Evolutionary conservation across 106 monocot genomes (phyloP), one percentile per base, ranked within the genome.

Genomic region (Acorus calamus): DNA sequence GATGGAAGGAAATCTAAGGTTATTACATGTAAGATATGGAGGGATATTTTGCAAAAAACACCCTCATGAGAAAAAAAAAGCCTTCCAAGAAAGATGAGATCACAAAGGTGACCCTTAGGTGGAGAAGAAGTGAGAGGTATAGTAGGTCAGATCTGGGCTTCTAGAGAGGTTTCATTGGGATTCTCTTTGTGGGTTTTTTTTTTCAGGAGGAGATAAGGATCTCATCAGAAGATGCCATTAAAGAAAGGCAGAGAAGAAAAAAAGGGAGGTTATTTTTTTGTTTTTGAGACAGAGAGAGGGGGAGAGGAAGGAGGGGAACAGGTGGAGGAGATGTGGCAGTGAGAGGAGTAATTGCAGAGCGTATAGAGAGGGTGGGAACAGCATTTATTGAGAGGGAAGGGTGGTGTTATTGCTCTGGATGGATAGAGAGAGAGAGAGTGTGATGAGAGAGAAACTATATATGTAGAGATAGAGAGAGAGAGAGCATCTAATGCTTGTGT

Each of bases 291-390:
- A 47, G 60, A 63, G 45, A 60, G 56, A 52, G 69, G 59, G 67
- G 63, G 5, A 46, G 46, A 63, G 52, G 48, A 60, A 51, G 12
- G 53, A 28, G 53, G 52, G 79, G 67, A 78, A 71, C 66, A 71
- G 65, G 73, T 60, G 74, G 75, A 72, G 67, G 54, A 53, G 80
- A 63, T 65, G 67, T 56, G 75, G 46, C 41, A 56, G 60, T 62
- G 67, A 55, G 74, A 70, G 84, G 82, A 83, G 81, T 78, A 77
- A 89, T 79, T 86, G 90, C 81, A 66, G 72, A 87, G 79, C 67
- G 74, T 72, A 81, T 80, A 62, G 87, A 90, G 90, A 80, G 76
- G 90, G 85, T 91, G 96, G 28, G 90, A 91, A 87, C 74, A 50
- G 87, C 90, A 96, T 91, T 91, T 87, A 91, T 66, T 69, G 71